Percentiles rank a stretch among this genome's conserved stretches.
phyloP scores from a whole-genome alignment of 768 basidiomycete genomes.

The Podaxis sp. region DNA sequence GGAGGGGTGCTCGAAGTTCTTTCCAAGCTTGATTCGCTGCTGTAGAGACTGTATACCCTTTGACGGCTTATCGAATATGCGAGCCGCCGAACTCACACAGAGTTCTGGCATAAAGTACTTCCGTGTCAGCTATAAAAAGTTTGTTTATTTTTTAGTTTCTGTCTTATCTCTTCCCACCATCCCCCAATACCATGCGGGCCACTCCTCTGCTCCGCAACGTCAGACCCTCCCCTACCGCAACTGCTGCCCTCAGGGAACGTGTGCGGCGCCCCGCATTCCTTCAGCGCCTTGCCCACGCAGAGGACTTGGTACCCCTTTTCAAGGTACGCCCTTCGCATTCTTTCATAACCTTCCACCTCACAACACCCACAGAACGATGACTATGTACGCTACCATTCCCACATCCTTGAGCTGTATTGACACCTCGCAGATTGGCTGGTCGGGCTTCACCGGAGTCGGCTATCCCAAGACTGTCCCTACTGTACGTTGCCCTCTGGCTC shows the following conservation, averaged over 20 bases:
- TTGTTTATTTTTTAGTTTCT: background rate
- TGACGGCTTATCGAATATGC: background rate
- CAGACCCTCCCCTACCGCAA: background rate
- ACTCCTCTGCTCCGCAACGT: constrained; percentile 5
- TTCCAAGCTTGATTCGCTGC: constrained; percentile 85
- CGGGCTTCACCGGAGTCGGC: constrained; percentile 51
- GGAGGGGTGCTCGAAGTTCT: constrained; percentile 93
- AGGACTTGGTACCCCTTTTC: constrained; percentile 8
- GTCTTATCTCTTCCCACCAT: background rate
- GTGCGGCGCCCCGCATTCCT: constrained; percentile 4
- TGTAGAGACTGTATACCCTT: constrained; percentile 35
- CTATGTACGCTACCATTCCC: constrained; percentile 32
- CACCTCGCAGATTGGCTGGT: constrained; percentile 44
- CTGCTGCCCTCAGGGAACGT: background rate
- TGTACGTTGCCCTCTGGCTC: constrained; percentile 24
- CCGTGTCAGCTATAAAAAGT: background rate
- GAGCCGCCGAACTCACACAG: background rate
- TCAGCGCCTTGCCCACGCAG: background rate
- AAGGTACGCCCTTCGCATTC: background rate
- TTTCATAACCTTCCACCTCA: background rate
- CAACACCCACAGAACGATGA: constrained; percentile 38
- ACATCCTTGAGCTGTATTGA: background rate
- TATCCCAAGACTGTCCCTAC: constrained; percentile 48
- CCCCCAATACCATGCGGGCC: background rate
- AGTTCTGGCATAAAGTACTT: background rate